Evolutionary conservation across 2,329 filamentous ascomycete species (phyloP).

Genomic region (Diplodia sapinea): DNA sequence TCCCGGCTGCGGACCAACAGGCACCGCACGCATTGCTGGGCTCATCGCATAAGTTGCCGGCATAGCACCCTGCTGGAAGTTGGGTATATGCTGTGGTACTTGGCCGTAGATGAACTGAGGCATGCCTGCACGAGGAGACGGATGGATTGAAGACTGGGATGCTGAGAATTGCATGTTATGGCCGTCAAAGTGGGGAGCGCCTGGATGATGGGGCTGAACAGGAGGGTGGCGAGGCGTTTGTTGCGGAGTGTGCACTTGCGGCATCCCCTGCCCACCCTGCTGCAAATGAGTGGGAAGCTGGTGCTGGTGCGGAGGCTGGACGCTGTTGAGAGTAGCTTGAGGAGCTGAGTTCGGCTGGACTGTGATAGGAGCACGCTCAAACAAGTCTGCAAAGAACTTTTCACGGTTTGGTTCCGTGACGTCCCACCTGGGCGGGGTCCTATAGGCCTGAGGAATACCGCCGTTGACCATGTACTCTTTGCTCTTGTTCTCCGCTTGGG

Average conservation of each 20-base stretch:
- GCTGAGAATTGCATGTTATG: constrained; percentile 87
- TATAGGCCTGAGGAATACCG: constrained; percentile 82
- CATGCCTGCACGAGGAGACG: constrained; percentile 75
- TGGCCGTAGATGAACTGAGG: constrained; percentile 70
- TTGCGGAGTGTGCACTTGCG: constrained; percentile 72
- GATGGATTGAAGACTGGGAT: constrained; percentile 78
- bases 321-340: constrained; percentile 64
- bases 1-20: constrained; percentile 70
- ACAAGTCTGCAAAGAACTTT: constrained; percentile 79
- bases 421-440: constrained; percentile 85
- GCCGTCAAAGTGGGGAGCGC: constrained; percentile 75
- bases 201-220: constrained; percentile 73
- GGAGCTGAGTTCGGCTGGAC: constrained; percentile 65
- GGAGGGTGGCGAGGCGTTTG: constrained; percentile 81
- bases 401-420: constrained; percentile 72
- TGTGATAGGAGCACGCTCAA: constrained; percentile 70
- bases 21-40: constrained; percentile 72
- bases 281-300: constrained; percentile 85
- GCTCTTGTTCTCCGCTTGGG: constrained; percentile 54
- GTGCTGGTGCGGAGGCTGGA: constrained; percentile 79
- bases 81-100: constrained; percentile 62
- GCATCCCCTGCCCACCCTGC: constrained; percentile 70
- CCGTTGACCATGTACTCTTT: constrained; percentile 76
- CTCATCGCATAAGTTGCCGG: constrained; percentile 70
- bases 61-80: constrained; percentile 62